Conservation (phyloP, 345 rosid genomes). For the Hirschfeldia incana region DNA sequence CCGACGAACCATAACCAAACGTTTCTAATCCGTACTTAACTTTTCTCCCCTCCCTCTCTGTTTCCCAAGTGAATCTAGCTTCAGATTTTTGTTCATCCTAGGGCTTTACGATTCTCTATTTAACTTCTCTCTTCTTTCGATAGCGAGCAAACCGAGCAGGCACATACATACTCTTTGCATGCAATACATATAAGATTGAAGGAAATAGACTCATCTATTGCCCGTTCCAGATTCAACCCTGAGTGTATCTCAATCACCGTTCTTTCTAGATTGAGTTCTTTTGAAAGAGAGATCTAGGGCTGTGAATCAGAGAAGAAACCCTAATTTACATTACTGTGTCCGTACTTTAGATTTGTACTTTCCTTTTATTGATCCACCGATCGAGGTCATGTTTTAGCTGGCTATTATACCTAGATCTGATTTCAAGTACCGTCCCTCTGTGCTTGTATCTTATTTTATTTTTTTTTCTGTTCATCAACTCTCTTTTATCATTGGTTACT, state of each 20-base stretch:
- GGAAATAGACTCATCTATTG: neutral
- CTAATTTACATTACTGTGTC: slow-evolving; percentile 17
- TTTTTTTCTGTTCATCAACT: neutral
- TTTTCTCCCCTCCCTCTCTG: neutral
- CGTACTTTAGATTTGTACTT: slow-evolving; percentile 23
- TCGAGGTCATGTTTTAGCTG: slow-evolving; percentile 16
- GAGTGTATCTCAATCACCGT: slow-evolving; percentile 7
- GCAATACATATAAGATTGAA: neutral
- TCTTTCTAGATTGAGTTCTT: slow-evolving; percentile 9
- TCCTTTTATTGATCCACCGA: slow-evolving; percentile 26
- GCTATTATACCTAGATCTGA: slow-evolving; percentile 32
- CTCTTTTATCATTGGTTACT: slow-evolving; percentile 22
- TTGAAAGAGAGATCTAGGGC: neutral
- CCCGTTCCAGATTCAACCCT: slow-evolving; percentile 9
- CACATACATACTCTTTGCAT: slow-evolving; percentile 20
- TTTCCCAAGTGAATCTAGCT: neutral
- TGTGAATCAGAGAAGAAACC: slow-evolving; percentile 27
- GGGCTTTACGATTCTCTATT: neutral
- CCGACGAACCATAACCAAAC: slow-evolving; percentile 39
- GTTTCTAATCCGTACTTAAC: slow-evolving; percentile 30
- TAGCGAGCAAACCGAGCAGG: slow-evolving; percentile 4
- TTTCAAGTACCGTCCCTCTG: slow-evolving; percentile 35
- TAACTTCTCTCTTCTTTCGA: neutral
- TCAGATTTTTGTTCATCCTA: neutral
- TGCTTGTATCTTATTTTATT: slow-evolving; percentile 24